A percentile compares a stretch with the other conserved stretches of the same genome.
Conservation (phyloP, 202 grass and related monocot species). For the Setaria viridis region DNA sequence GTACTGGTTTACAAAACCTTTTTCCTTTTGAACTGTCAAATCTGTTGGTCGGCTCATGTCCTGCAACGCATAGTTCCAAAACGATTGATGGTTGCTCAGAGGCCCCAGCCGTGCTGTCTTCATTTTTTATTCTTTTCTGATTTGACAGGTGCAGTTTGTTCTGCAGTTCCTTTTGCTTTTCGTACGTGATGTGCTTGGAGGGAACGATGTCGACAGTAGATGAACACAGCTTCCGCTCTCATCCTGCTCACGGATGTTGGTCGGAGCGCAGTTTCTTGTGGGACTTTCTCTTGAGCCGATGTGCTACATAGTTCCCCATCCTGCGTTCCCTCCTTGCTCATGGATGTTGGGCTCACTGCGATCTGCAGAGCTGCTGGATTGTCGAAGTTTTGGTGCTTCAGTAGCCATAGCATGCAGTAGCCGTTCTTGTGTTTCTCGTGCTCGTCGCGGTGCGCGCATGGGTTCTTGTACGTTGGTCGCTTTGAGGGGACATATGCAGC, state of each 20-base stretch:
- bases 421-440: no score
- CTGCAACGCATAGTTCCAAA: background rate
- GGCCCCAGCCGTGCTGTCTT: background rate
- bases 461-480: no score
- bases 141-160: background rate
- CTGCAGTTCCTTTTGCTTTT: background rate
- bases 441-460: no score
- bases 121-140: background rate
- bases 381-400: no score
- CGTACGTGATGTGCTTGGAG: background rate
- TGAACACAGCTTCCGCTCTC: background rate
- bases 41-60: background rate
- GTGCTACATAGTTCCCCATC: background rate
- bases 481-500: no score
- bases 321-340: background rate
- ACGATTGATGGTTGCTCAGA: background rate
- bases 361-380: no score
- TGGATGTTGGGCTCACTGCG: no score
- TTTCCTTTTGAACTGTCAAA: background rate
- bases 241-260: background rate
- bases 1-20: background rate
- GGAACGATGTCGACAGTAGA: background rate
- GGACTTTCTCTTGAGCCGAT: background rate
- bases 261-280: background rate
- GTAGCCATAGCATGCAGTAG: no score